phyloP scores from a whole-genome alignment of 768 basidiomycete species.

The Gloeopeniophorella convolvens region DNA sequence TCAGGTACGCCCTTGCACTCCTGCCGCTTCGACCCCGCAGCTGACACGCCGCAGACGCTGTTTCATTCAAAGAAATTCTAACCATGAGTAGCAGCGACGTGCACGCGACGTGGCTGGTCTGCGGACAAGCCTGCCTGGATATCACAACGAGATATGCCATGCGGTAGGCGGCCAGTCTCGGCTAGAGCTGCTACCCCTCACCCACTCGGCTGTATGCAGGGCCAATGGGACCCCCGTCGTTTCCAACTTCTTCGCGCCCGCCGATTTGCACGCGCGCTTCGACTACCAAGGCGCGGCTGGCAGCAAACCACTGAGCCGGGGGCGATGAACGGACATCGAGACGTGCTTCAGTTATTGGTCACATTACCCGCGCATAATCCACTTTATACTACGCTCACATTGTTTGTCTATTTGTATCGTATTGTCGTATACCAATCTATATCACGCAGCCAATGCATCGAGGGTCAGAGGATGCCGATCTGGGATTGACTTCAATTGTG shows the following conservation, averaged over 20 bases:
- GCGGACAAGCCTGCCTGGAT: slow-evolving; percentile 6
- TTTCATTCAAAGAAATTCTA: neutral
- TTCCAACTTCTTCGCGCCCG: slow-evolving; percentile 1
- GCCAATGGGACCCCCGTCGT: neutral
- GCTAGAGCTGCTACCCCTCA: neutral
- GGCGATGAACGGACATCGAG: neutral
- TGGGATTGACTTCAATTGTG: too few species aligned
- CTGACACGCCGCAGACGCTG: slow-evolving; percentile 5
- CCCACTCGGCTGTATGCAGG: slow-evolving; percentile 4
- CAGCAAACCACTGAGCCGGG: slow-evolving; percentile 7
- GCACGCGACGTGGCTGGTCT: slow-evolving; percentile 1
- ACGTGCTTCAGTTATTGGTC: neutral
- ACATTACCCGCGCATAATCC: too few species aligned
- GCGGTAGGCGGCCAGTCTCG: slow-evolving; percentile 10
- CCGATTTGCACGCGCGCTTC: slow-evolving; percentile 13
- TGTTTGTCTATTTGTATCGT: slow-evolving; percentile 1
- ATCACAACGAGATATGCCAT: slow-evolving; percentile 15
- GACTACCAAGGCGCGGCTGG: slow-evolving; percentile 10
- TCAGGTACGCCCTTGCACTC: slow-evolving; percentile 27
- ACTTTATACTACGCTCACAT: neutral
- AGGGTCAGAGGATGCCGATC: neutral
- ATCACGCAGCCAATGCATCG: neutral
- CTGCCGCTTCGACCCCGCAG: neutral
- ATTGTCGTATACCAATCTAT: slow-evolving; percentile 5
- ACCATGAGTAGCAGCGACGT: neutral